Base-by-base conservation (phyloP, 2,329 filamentous ascomycete species). In the Sporothrix brunneoviolacea region DNA sequence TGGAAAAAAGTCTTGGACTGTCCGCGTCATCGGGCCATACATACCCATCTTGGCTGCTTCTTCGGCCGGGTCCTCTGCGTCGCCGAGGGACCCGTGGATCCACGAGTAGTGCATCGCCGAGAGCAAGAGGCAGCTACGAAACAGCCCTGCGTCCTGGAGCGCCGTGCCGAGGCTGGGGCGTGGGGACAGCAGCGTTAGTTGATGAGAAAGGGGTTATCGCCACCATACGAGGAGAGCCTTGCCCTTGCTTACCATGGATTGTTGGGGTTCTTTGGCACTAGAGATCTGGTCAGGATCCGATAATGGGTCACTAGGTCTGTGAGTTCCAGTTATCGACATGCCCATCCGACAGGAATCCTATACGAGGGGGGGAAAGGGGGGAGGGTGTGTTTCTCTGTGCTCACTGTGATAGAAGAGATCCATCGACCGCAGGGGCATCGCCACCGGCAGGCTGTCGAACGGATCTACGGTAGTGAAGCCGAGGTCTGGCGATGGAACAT, bases 21-120 rank as follows among this genome's bases (percentile, higher is more conserved):
- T n/a, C n/a, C n/a, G n/a, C n/a, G n/a, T n/a, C n/a, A n/a, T n/a
- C n/a, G n/a, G n/a, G n/a, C n/a, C n/a, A n/a, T n/a, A n/a, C n/a
- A n/a, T n/a, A n/a, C n/a, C n/a, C n/a, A n/a, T n/a, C n/a, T n/a
- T n/a, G n/a, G n/a, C n/a, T n/a, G n/a, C n/a, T n/a, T n/a, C n/a
- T n/a, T n/a, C n/a, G n/a, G n/a, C n/a, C n/a, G n/a, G n/a, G n/a
- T 45, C 35, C 9, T 51, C 48, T 15, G 37, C 36, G 7, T 45
- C 35, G 21, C 35, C 41, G 3, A 51, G 21, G 10, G 42, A 24
- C n/a, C 41, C 48, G n/a, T 40, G 43, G 13, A 45, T 39, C 48
- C 48, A 51, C 1, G 48, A 30, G n/a, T 45, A 45, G 10, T 51
- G 48, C 48, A 51, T 45, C 8, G 48, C 41, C 2, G 48, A 3